Percentiles rank a stretch among this genome's conserved stretches.
These are phyloP conservation scores for Candida broadrunensis DNA, from an alignment of 805 yeast species.

Conservation along the genomic window DNA sequence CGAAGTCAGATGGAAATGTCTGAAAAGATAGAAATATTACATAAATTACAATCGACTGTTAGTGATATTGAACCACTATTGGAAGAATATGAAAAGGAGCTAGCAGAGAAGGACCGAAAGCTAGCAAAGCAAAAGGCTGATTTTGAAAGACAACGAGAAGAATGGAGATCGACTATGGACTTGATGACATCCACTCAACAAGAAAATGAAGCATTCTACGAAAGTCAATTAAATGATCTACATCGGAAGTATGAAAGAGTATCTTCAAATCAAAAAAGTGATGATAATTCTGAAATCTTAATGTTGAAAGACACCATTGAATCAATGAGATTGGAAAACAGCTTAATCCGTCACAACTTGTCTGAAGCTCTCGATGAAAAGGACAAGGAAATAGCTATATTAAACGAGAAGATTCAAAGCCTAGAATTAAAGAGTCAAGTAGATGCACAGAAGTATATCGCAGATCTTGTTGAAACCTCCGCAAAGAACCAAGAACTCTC, in stretches of 20 bases:
- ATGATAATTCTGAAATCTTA: too few species aligned
- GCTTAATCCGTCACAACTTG: not conserved
- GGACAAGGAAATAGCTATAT: not conserved
- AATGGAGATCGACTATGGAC: slow-evolving; percentile 57
- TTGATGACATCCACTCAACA: slow-evolving; percentile 52
- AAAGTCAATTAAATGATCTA: slow-evolving; percentile 41
- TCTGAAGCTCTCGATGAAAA: not conserved
- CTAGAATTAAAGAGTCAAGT: not conserved
- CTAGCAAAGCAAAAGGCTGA: slow-evolving; percentile 22
- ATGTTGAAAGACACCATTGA: too few species aligned
- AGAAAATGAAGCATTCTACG: slow-evolving; percentile 51
- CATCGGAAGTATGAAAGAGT: slow-evolving; percentile 8
- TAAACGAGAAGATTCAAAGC: not conserved
- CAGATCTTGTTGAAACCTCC: too few species aligned
- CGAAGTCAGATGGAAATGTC: slow-evolving; percentile 26
- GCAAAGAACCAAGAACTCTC: too few species aligned
- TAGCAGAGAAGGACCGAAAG: slow-evolving; percentile 44
- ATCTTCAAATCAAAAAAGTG: not conserved
- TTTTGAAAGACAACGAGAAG: slow-evolving; percentile 54
- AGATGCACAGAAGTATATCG: not conserved
- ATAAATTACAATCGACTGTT: slow-evolving; percentile 47
- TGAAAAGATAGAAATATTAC: slow-evolving; percentile 44
- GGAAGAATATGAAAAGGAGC: slow-evolving; percentile 33
- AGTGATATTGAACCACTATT: slow-evolving; percentile 42
- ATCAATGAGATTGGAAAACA: too few species aligned